These are phyloP conservation scores for Diaporthe vexans DNA, from an alignment of 2,329 filamentous ascomycete genomes.

Conservation along the genomic window DNA sequence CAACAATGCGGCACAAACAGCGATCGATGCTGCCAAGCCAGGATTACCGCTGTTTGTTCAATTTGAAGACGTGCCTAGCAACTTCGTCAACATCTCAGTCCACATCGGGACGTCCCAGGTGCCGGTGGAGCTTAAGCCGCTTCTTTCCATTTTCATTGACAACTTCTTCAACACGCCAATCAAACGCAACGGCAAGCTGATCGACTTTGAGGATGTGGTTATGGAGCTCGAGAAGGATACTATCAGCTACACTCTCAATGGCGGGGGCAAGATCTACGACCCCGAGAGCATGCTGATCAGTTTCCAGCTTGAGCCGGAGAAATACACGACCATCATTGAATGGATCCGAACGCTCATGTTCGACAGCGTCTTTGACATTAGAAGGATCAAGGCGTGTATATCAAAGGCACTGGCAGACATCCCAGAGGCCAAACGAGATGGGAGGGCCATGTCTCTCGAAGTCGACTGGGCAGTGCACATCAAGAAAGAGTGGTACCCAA, in stretches of 20 bases:
- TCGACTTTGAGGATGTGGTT: conserved; percentile 94
- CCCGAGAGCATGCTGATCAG: conserved; percentile 85
- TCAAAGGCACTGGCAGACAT: conserved; percentile 92
- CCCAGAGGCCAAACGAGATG: conserved; percentile 91
- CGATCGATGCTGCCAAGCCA: conserved; percentile 77
- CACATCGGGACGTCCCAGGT: conserved; percentile 84
- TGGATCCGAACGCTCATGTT: conserved; percentile 92
- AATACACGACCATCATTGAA: conserved; percentile 84
- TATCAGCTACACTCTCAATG: conserved; percentile 82
- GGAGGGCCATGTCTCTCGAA: conserved; percentile 75
- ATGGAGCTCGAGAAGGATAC: conserved; percentile 93
- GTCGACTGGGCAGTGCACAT: conserved; percentile 85
- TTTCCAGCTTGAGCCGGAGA: conserved; percentile 89
- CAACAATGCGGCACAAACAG: conserved; percentile 78
- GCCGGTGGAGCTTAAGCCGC: conserved; percentile 85
- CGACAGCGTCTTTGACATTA: conserved; percentile 86
- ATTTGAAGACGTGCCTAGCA: conserved; percentile 93
- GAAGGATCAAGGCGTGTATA: conserved; percentile 73
- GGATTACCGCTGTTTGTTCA: conserved; percentile 90
- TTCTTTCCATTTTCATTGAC: conserved; percentile 87
- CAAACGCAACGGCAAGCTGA: conserved; percentile 77
- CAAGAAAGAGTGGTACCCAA: conserved; percentile 80
- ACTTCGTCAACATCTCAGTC: conserved; percentile 89
- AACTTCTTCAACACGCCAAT: conserved; percentile 97
- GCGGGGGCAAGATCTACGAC: conserved; percentile 78